phyloP scores from a whole-genome alignment of 2,329 filamentous ascomycete species.

The Beauveria bassiana region DNA sequence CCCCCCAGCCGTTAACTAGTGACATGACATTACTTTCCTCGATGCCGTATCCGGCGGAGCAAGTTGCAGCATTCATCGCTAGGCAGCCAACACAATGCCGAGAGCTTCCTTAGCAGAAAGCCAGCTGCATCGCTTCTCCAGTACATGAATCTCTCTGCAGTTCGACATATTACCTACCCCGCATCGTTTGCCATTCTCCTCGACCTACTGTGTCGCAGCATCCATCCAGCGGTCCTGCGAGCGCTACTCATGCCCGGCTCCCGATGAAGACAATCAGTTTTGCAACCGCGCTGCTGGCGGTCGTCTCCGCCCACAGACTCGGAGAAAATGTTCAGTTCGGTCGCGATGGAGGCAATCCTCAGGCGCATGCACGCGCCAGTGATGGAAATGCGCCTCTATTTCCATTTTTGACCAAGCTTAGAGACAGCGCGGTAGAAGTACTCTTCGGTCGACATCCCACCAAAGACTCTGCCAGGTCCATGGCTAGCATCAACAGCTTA shows the following conservation, averaged over 20 bases:
- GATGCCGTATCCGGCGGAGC: slow-evolving; percentile 7
- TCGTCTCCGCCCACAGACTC: background rate
- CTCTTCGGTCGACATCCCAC: slow-evolving; percentile 39
- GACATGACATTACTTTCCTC: background rate
- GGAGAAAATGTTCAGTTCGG: background rate
- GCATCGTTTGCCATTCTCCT: background rate
- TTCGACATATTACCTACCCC: too few relatives aligned
- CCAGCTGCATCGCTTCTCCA: background rate
- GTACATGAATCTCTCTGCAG: background rate
- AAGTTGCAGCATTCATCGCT: background rate
- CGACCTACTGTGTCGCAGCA: background rate
- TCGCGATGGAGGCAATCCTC: background rate
- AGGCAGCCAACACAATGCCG: background rate
- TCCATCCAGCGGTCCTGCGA: background rate
- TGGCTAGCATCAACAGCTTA: slow-evolving; percentile 23
- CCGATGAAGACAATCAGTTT: slow-evolving; percentile 4
- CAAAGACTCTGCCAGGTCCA: slow-evolving; percentile 18
- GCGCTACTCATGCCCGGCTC: background rate
- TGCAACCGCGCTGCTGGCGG: slow-evolving; percentile 1
- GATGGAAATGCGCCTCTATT: slow-evolving; percentile 27
- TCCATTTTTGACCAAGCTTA: slow-evolving; percentile 42
- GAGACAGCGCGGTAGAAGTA: slow-evolving; percentile 41
- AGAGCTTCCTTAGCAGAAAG: background rate
- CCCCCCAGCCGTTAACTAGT: background rate
- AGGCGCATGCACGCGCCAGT: slow-evolving; percentile 9